These are phyloP conservation scores for Geotrichum klebahnii DNA, from an alignment of 1,139 yeast genomes.

Conservation along the genomic window DNA sequence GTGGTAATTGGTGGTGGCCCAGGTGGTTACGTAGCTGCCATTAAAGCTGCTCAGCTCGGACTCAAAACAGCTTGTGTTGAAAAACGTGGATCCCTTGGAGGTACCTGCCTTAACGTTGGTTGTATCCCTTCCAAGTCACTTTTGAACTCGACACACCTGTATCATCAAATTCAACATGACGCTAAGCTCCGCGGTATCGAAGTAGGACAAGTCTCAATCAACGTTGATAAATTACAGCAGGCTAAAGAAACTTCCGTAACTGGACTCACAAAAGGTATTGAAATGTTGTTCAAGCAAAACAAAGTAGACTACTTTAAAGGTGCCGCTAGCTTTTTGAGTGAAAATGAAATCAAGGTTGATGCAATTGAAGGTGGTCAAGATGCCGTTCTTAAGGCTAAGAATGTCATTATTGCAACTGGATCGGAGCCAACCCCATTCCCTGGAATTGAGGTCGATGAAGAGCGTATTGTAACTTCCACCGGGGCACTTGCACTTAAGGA, in stretches of 20 bases:
- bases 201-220: conserved; percentile 69
- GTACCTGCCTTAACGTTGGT: conserved; percentile 97
- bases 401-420: conserved; percentile 95
- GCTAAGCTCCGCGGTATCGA: conserved; percentile 86
- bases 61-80: conserved; percentile 93
- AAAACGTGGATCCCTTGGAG: conserved; percentile 93
- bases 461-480: conserved; percentile 93
- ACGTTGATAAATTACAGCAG: conserved; percentile 76
- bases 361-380: conserved; percentile 84
- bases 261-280: conserved; percentile 90
- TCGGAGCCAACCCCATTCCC: conserved; percentile 99
- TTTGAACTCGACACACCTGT: conserved; percentile 88
- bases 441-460: conserved; percentile 93
- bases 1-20: conserved; percentile 99
- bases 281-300: conserved; percentile 90
- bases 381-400: conserved; percentile 66
- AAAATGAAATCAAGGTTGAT: conserved; percentile 69
- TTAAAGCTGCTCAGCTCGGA: conserved; percentile 96
- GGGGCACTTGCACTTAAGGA: conserved; percentile 84
- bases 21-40: conserved; percentile 96
- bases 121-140: conserved; percentile 97
- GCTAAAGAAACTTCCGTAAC: conserved; percentile 89
- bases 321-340: conserved; percentile 80
- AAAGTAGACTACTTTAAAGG: conserved; percentile 95
- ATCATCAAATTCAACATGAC: conserved; percentile 84